phyloP scores from a whole-genome alignment of 1,284 basidiomycete species.

The Ceratobasidium theobromae region DNA sequence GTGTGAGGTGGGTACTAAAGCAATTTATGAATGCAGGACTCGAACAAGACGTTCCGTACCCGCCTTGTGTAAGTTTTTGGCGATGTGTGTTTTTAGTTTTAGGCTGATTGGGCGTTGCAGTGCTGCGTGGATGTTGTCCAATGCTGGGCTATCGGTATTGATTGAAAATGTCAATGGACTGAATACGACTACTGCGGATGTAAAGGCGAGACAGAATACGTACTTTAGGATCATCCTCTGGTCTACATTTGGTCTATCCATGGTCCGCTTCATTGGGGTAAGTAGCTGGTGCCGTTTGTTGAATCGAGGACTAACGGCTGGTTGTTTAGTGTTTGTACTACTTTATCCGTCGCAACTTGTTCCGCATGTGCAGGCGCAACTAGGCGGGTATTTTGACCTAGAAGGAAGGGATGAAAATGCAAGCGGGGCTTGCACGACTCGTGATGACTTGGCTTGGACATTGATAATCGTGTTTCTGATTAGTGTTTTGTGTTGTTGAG shows the following conservation, averaged over 20 bases:
- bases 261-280: conserved; percentile 82
- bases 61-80: conserved; percentile 59
- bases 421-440: conserved; percentile 20
- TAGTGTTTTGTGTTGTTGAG: conserved; percentile 1
- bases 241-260: conserved; percentile 81
- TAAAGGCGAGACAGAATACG: conserved; percentile 64
- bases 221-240: conserved; percentile 70
- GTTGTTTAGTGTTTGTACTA: conserved; percentile 69
- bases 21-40: conserved; percentile 53
- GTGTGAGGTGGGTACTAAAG: conserved; percentile 38
- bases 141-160: conserved; percentile 76
- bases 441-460: conserved; percentile 2
- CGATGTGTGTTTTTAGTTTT: background rate
- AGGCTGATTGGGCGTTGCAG: background rate
- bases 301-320: no score
- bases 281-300: conserved; percentile 46
- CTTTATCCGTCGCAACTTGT: conserved; percentile 80
- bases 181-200: conserved; percentile 46
- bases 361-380: conserved; percentile 76
- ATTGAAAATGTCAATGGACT: conserved; percentile 85
- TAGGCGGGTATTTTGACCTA: no score
- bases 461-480: background rate
- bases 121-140: conserved; percentile 82
- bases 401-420: background rate
- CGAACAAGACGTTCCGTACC: conserved; percentile 93